A percentile compares a stretch with the other conserved stretches of the same genome.
These are phyloP conservation scores for Metschnikowia colocasiae DNA, from an alignment of 805 yeast genomes.

Conservation along the genomic window DNA sequence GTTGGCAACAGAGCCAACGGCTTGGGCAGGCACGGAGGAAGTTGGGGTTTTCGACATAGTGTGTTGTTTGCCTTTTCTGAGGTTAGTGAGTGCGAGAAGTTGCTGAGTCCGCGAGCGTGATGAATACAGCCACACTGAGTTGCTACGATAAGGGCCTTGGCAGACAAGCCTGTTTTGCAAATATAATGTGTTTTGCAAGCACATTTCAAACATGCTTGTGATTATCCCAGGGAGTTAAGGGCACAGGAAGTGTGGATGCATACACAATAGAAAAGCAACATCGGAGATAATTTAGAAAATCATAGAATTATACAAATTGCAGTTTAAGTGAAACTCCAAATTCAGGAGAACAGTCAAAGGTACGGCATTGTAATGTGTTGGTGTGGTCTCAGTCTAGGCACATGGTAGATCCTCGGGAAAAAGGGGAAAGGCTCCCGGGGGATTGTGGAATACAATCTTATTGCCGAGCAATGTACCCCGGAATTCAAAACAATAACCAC, in stretches of 20 bases:
- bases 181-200: no score
- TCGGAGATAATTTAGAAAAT: not conserved
- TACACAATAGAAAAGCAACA: no score
- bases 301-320: no score
- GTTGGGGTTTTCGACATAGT: not conserved
- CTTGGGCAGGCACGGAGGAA: not conserved
- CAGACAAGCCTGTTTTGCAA: no score
- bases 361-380: not conserved
- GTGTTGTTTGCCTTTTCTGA: not conserved
- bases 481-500: not conserved
- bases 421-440: not conserved
- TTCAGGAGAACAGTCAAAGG: not conserved
- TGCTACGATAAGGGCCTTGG: not conserved
- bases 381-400: not conserved
- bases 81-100: not conserved
- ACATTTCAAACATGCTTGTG: not conserved
- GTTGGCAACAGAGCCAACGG: conserved; percentile 6
- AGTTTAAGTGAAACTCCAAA: no score
- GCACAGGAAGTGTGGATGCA: no score
- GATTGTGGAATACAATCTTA: not conserved
- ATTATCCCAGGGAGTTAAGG: no score
- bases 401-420: conserved; percentile 2
- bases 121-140: no score
- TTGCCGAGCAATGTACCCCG: conserved; percentile 2
- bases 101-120: no score